Base-by-base conservation (phyloP, 345 rosid species). In the Eutrema japonicum region DNA sequence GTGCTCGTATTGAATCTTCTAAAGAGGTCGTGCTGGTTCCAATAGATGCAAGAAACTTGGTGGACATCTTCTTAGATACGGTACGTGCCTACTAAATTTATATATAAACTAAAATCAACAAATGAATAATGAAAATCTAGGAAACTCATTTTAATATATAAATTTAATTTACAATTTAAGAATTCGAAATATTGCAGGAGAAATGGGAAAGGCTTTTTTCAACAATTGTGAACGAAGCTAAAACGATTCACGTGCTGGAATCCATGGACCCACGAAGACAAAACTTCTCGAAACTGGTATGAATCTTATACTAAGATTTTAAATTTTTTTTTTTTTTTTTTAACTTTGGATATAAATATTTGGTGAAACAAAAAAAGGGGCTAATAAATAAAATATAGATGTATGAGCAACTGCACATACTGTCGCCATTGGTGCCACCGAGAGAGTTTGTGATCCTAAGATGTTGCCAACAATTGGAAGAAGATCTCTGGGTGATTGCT, bases 351-450 rank as follows among this genome's bases (percentile, higher is more conserved):
- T 30, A 33, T 32, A 26, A 42, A 16, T 7, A 56, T 18, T 3
- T 48, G 43, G 53, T 30, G 35, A 12, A 30, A 40, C 8, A 18
- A 12, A 77, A 36, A 36, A 0, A 5, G 11, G 67, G 37, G 47
- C 59, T 62, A 10, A 49, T 9, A 42, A 32, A 43, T 35, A 18
- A 11, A 69, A 67, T 65, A 93, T 65, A 93, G 98, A 81, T 89
- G 86, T 72, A 84, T 58, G 85, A 70, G 67, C 74, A 83, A 52
- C 78, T 89, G 83, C 96, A 93, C 43, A 87, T 88, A 41, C 83
- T 87, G 50, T 93, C 98, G 2, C 98, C 96, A 0, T 40, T 88
- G 65, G 98, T 93, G 73, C 76, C 92, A 22, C 73, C 84, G 27
- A 78, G 98, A 16, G 92, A 90, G 37, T 82, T 86, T 71, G 66